phyloP scores from a whole-genome alignment of 305 asterid genomes.

The Withania somnifera region DNA sequence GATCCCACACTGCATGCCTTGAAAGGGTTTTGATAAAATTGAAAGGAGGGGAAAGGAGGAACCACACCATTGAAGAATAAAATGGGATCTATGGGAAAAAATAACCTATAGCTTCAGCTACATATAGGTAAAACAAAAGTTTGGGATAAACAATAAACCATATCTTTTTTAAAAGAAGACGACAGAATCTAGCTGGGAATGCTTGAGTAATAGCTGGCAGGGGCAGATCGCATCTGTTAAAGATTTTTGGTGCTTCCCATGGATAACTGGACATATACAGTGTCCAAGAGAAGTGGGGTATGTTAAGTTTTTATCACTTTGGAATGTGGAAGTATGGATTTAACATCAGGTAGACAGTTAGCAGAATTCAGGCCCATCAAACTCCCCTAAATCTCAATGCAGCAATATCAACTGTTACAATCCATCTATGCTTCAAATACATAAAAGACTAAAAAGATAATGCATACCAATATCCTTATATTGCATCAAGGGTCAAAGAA shows the following conservation, averaged over 20 bases:
- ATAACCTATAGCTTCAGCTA: not conserved
- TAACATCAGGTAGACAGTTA: not conserved
- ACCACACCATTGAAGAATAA: not conserved
- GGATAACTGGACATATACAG: not conserved
- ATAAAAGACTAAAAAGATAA: not conserved
- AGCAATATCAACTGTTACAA: not conserved
- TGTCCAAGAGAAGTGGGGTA: not conserved
- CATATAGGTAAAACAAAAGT: not conserved
- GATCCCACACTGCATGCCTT: not conserved
- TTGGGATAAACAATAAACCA: not conserved
- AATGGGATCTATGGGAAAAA: not conserved
- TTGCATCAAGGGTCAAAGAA: not conserved
- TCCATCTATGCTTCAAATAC: not conserved
- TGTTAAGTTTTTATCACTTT: not conserved
- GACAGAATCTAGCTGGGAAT: not conserved
- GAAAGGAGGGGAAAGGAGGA: not conserved
- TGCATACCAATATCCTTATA: not conserved
- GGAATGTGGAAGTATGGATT: not conserved
- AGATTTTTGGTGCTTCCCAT: not conserved
- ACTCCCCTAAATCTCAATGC: not conserved
- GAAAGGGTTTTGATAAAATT: not conserved
- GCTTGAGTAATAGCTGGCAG: not conserved
- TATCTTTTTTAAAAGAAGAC: not conserved
- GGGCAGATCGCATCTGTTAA: not conserved
- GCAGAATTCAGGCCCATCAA: not conserved